Conservation (phyloP, 768 basidiomycete genomes). For the Leccinum rimulosum region DNA sequence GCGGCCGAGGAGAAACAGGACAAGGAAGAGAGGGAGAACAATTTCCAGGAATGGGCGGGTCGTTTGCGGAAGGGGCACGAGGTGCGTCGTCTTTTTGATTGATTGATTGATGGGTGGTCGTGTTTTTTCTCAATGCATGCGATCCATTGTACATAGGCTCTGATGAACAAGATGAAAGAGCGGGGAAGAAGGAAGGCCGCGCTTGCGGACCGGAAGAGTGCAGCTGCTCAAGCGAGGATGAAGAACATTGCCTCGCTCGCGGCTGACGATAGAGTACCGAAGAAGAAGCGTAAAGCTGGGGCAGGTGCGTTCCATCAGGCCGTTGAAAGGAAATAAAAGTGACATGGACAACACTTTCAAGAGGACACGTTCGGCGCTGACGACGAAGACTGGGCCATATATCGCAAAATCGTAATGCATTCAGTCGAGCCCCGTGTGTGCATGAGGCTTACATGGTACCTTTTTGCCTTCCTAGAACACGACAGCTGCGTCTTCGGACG, state of each 20-base stretch:
- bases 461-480: constrained; percentile 51
- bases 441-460: neutral
- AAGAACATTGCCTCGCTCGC: constrained; percentile 93
- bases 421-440: neutral
- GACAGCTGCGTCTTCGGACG: constrained; percentile 73
- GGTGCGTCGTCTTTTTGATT: constrained; percentile 39
- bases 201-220: constrained; percentile 87
- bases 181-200: constrained; percentile 77
- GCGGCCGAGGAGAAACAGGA: constrained; percentile 59
- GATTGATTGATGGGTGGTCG: neutral
- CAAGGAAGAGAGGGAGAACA: constrained; percentile 69
- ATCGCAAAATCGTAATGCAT: constrained; percentile 84
- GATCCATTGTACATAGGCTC: constrained; percentile 43
- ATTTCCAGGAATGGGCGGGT: constrained; percentile 71
- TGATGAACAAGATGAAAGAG: constrained; percentile 86
- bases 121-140: neutral
- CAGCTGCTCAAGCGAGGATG: constrained; percentile 94
- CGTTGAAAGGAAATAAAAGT: neutral
- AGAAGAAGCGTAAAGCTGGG: constrained; percentile 81
- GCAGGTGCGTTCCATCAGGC: constrained; percentile 50
- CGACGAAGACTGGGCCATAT: constrained; percentile 97
- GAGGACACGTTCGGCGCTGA: constrained; percentile 94
- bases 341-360: constrained; percentile 24
- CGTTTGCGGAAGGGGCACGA: constrained; percentile 79
- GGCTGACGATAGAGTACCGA: constrained; percentile 76